Evolutionary conservation across 2,329 filamentous ascomycete genomes (phyloP).

Genomic region (Nothophoma quercina): DNA sequence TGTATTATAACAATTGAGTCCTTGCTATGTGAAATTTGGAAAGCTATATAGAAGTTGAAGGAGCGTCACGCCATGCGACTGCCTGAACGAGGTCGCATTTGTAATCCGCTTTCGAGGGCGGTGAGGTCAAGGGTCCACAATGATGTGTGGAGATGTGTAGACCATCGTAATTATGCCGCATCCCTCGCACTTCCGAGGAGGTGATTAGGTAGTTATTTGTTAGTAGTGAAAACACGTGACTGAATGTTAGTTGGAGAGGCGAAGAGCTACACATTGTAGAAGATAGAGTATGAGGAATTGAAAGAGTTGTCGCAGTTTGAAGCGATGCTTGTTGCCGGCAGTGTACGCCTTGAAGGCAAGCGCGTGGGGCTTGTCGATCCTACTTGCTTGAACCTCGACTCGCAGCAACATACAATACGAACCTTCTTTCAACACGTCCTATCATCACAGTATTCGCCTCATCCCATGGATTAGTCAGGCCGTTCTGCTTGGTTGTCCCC

Average conservation of each 20-base stretch:
- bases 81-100: neutral
- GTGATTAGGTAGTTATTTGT: neutral
- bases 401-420: too few relatives aligned
- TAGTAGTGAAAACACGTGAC: neutral
- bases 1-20: too few relatives aligned
- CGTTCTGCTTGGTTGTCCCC: neutral
- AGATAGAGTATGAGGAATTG: neutral
- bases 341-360: neutral
- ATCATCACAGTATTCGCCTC: neutral
- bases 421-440: too few relatives aligned
- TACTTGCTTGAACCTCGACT: neutral
- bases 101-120: conserved; percentile 8
- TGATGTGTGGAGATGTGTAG: neutral
- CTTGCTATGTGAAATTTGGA: neutral
- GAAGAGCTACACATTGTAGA: neutral
- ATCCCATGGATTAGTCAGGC: neutral
- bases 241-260: neutral
- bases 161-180: neutral
- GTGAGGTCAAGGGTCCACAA: conserved; percentile 4
- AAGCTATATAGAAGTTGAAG: neutral
- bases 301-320: neutral
- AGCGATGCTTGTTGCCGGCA: neutral
- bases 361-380: neutral
- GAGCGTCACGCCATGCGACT: neutral
- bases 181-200: neutral